A percentile compares a stretch with the other conserved stretches of the same genome.
phyloP scores from a whole-genome alignment of 2,329 filamentous ascomycete genomes.

The Colletotrichum kahawae region DNA sequence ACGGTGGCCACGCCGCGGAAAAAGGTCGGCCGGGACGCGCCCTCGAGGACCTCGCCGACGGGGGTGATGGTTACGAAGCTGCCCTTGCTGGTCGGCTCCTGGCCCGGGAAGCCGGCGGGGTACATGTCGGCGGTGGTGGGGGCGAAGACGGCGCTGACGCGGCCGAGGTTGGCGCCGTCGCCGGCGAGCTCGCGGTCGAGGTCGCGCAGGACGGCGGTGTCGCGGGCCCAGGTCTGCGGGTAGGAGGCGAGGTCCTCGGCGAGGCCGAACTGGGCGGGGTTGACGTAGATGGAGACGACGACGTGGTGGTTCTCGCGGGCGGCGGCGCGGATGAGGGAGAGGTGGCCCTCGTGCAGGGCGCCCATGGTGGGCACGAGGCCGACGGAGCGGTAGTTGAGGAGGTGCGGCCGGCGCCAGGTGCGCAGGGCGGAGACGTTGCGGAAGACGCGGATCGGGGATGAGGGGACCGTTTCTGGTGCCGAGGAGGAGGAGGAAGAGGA shows the following conservation, averaged over 20 bases:
- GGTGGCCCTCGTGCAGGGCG: conserved; percentile 89
- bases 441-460: conserved; percentile 71
- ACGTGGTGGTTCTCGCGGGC: conserved; percentile 85
- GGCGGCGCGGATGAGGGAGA: conserved; percentile 83
- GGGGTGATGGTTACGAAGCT: conserved; percentile 94
- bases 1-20: conserved; percentile 96
- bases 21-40: conserved; percentile 86
- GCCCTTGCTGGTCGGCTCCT: conserved; percentile 76
- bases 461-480: conserved; percentile 53
- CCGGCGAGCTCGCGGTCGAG: conserved; percentile 77
- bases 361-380: conserved; percentile 98
- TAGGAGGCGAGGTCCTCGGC: conserved; percentile 89
- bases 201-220: conserved; percentile 68
- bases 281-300: conserved; percentile 92
- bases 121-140: conserved; percentile 88
- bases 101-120: conserved; percentile 76
- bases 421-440: conserved; percentile 77
- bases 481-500: conserved; percentile 24
- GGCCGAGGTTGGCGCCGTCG: conserved; percentile 64
- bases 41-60: conserved; percentile 81
- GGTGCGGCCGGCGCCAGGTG: conserved; percentile 69
- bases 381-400: conserved; percentile 72
- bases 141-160: conserved; percentile 83
- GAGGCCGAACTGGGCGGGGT: conserved; percentile 93
- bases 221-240: conserved; percentile 85